A percentile compares a stretch with the other conserved stretches of the same genome.
phyloP scores from a whole-genome alignment of 805 yeast genomes.

The Sporopachydermia quercuum region DNA sequence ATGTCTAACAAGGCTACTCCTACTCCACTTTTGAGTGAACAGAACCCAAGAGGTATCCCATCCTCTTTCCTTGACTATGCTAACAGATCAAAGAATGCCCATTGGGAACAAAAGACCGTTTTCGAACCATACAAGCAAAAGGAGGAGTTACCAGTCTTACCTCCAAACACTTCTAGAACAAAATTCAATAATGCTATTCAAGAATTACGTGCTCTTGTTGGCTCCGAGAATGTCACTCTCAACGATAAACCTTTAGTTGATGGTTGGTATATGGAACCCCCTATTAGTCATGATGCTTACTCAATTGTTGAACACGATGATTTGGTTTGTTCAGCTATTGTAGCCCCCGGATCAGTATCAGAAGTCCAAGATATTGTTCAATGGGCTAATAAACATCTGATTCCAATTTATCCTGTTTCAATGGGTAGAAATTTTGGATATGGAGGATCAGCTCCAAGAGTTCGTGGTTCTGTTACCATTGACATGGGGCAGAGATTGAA shows the following conservation, averaged over 20 bases:
- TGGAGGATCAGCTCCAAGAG: neutral
- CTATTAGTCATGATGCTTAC: neutral
- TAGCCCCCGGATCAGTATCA: neutral
- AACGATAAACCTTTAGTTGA: neutral
- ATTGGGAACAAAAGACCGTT: neutral
- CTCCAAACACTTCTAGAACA: neutral
- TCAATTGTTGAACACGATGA: neutral
- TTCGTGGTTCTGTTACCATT: neutral
- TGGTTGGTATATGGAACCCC: constrained; percentile 1
- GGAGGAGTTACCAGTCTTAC: neutral
- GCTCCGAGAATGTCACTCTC: neutral
- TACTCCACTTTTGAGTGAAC: neutral
- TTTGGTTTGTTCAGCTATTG: neutral
- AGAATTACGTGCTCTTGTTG: neutral
- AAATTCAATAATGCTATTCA: neutral
- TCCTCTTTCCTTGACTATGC: neutral
- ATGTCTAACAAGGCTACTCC: too few relatives aligned
- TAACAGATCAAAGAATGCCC: too few relatives aligned
- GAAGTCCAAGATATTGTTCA: neutral
- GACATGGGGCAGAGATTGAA: neutral
- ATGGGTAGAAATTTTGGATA: neutral
- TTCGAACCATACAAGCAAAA: neutral
- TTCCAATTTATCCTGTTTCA: neutral
- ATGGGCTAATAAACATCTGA: neutral
- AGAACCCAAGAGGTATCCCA: neutral